A percentile compares a stretch with the other conserved stretches of the same genome.
Evolutionary conservation across 2,329 filamentous ascomycete species (phyloP).

Genomic region (Rhytidhysteron rufulum): DNA sequence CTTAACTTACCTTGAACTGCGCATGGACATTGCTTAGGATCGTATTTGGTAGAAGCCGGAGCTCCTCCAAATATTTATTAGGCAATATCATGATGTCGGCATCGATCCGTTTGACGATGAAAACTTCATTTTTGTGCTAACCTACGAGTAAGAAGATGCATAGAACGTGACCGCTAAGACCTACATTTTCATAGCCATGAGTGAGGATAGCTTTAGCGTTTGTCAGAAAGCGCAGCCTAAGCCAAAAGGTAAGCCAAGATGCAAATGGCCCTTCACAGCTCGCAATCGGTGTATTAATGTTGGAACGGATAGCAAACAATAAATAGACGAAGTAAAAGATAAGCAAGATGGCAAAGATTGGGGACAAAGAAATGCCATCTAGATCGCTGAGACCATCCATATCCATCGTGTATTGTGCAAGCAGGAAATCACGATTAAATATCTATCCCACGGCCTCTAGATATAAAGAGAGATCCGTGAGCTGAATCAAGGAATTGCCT

Average conservation of each 20-base stretch:
- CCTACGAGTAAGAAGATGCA: too few relatives aligned
- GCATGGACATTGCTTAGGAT: background rate
- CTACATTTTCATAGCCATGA: background rate
- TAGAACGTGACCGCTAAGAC: too few relatives aligned
- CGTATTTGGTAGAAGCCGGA: constrained; percentile 1
- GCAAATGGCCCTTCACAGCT: background rate
- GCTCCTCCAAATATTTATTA: constrained; percentile 2
- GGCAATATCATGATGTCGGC: constrained; percentile 2
- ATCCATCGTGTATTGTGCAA: constrained; percentile 26
- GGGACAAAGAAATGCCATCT: too few relatives aligned
- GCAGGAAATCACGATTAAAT: constrained; percentile 4
- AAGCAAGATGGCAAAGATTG: too few relatives aligned
- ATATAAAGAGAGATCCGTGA: constrained; percentile 6
- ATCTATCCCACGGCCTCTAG: constrained; percentile 10
- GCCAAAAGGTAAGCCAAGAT: background rate
- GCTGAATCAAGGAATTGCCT: constrained; percentile 7
- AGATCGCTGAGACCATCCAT: constrained; percentile 35
- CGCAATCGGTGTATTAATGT: background rate
- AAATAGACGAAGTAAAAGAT: background rate
- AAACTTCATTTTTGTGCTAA: too few relatives aligned
- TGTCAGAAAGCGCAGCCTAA: background rate
- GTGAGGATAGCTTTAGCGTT: background rate
- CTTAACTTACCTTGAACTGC: background rate
- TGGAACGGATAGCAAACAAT: background rate
- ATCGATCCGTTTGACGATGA: constrained; percentile 1